Evolutionary conservation across 169 alveolate genomes (phyloP).

Genomic region (Plasmodium chabaudi): DNA sequence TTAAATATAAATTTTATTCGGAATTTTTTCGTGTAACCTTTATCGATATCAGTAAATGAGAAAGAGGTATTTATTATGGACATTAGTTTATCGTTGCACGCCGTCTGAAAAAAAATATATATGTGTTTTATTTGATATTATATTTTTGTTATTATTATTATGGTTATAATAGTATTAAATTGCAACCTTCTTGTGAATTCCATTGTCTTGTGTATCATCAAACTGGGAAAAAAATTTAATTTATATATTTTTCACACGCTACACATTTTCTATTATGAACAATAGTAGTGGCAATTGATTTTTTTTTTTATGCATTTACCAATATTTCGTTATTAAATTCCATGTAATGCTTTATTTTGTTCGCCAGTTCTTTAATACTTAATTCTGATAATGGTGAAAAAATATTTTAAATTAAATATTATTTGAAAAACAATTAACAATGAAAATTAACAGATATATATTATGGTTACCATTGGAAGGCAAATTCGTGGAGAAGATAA

Average conservation of each 20-base stretch:
- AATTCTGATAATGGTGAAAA: conserved; percentile 33
- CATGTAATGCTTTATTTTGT: conserved; percentile 51
- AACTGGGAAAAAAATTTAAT: conserved; percentile 13
- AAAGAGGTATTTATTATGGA: conserved; percentile 39
- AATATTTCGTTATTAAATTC: conserved; percentile 54
- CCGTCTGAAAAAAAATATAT: conserved; percentile 44
- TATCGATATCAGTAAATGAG: conserved; percentile 48
- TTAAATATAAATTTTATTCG: neutral
- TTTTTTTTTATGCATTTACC: conserved; percentile 20
- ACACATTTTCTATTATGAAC: neutral
- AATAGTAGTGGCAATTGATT: neutral
- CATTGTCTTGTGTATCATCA: conserved; percentile 59
- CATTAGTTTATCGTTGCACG: conserved; percentile 57
- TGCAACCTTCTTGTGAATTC: conserved; percentile 73
- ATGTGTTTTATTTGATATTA: neutral
- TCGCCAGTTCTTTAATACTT: conserved; percentile 50
- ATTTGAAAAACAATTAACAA: neutral
- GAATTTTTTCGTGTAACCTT: conserved; percentile 14
- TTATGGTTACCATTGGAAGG: conserved; percentile 62
- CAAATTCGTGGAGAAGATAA: conserved; percentile 63
- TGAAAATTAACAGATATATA: conserved; percentile 1
- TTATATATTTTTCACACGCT: neutral
- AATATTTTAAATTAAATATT: neutral
- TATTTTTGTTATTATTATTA: neutral
- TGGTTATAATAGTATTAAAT: conserved; percentile 7